phyloP scores from a whole-genome alignment of 2,329 filamentous ascomycete species.

The Fusarium domesticum region DNA sequence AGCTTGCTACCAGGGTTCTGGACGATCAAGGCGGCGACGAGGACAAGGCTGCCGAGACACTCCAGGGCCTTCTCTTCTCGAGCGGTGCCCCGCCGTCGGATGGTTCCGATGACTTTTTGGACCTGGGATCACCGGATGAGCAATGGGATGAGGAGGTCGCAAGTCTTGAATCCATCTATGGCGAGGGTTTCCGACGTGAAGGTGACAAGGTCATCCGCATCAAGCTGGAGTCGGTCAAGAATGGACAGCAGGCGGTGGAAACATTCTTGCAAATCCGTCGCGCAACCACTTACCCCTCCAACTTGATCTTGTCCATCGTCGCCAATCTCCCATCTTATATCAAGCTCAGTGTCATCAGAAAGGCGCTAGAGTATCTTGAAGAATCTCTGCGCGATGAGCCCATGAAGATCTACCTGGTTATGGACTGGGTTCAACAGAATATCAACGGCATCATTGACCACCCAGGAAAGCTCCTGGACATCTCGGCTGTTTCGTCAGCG shows the following conservation, averaged over 20 bases:
- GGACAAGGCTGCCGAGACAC: conserved; percentile 68
- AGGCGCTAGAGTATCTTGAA: conserved; percentile 68
- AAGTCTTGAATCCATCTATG: conserved; percentile 83
- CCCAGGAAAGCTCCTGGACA: conserved; percentile 79
- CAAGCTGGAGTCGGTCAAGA: conserved; percentile 55
- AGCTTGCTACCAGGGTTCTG: conserved; percentile 77
- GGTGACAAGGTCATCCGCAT: conserved; percentile 68
- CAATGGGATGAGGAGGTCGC: conserved; percentile 83
- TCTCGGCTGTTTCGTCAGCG: conserved; percentile 73
- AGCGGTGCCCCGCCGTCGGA: conserved; percentile 7
- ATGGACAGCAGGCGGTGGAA: conserved; percentile 50
- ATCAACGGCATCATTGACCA: conserved; percentile 78
- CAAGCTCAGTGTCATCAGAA: conserved; percentile 80
- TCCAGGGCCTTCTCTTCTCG: conserved; percentile 57
- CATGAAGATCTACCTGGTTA: conserved; percentile 82
- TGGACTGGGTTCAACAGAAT: conserved; percentile 88
- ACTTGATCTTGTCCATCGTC: conserved; percentile 66
- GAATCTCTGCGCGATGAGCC: conserved; percentile 74
- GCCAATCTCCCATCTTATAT: conserved; percentile 85
- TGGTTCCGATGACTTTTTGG: conserved; percentile 43
- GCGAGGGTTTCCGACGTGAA: conserved; percentile 63
- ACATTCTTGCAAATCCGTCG: conserved; percentile 65
- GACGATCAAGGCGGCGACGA: conserved; percentile 71
- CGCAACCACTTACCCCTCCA: conserved; percentile 70
- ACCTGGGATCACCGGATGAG: conserved; percentile 53